phyloP scores from a whole-genome alignment of 345 rosid species.

The Cardamine occulta region DNA sequence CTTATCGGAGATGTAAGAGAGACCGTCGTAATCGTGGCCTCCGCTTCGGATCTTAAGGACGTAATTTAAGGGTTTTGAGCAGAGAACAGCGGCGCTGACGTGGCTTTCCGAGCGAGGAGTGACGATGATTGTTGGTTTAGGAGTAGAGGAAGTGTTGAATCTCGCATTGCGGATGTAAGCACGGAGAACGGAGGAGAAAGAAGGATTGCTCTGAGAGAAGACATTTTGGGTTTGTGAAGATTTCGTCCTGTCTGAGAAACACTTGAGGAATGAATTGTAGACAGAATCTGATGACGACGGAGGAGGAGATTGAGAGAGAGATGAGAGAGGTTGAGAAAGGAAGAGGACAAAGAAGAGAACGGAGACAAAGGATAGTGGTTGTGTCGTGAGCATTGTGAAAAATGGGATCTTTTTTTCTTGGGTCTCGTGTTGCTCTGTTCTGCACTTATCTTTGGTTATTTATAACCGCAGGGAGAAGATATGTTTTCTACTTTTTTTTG shows the following conservation, averaged over 20 bases:
- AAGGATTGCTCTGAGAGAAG: constrained; percentile 43
- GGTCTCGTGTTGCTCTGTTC: constrained; percentile 27
- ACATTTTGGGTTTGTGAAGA: constrained; percentile 39
- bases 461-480: constrained; percentile 30
- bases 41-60: constrained; percentile 62
- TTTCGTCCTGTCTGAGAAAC: constrained; percentile 44
- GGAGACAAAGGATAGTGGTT: background rate
- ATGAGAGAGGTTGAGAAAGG: constrained; percentile 21
- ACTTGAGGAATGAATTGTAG: constrained; percentile 50
- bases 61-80: constrained; percentile 52
- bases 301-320: constrained; percentile 31
- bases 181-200: constrained; percentile 53
- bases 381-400: constrained; percentile 29
- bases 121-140: constrained; percentile 55
- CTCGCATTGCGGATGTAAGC: constrained; percentile 67
- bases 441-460: constrained; percentile 21
- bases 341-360: constrained; percentile 4
- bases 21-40: constrained; percentile 62
- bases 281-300: constrained; percentile 30
- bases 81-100: constrained; percentile 60
- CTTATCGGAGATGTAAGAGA: constrained; percentile 54
- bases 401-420: constrained; percentile 8
- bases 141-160: constrained; percentile 52
- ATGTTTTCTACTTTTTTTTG: background rate
- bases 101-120: constrained; percentile 57